Base-by-base conservation (phyloP, 2,329 filamentous ascomycete genomes). In the Lasiodiplodia sp. region DNA sequence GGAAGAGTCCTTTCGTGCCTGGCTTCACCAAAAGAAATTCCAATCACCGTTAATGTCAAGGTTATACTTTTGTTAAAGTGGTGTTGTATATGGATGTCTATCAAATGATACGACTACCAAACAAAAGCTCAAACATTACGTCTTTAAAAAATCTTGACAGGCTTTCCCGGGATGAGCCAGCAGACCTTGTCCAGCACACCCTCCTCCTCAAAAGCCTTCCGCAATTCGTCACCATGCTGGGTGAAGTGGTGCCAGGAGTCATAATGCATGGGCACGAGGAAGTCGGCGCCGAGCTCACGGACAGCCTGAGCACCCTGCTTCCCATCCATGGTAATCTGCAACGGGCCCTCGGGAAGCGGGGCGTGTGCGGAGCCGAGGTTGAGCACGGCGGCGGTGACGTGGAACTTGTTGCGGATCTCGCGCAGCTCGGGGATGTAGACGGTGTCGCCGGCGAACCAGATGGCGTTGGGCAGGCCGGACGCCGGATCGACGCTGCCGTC, bases 381-480 rank as follows among this genome's bases (percentile, higher is more conserved):
- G 12, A 71, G 58, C 16, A 71, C 23, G 7, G 70, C 70, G 23
- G 60, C 67, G 2, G 44, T 40, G 28, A 71, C 63, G 51, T 70
- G 21, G 44, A 56, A n/a, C 69, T 77, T 34, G 44, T 34, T 37
- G 6, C 66, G 47, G 2, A 11, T 72, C 70, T 57, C 52, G 4
- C 16, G 11, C 6, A 72, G 68, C 70, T 85, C 82, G 1, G 80
- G 74, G 0, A 84, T 72, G 67, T 85, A 84, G 4, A 85, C 78
- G 0, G 83, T 86, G 68, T 86, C 84, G 0, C 84, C 83, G 0
- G 83, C 80, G 72, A 86, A 83, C 69, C 82, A 86, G 8, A 86
- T 79, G 2, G 79, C 84, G 67, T 85, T 85, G 0, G 81, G 83
- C 0, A 71, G 71, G 0, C 80, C 80, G 0, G 38, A 40, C 0